phyloP scores from a whole-genome alignment of 441 rosid species.

The Aleurites moluccanus region DNA sequence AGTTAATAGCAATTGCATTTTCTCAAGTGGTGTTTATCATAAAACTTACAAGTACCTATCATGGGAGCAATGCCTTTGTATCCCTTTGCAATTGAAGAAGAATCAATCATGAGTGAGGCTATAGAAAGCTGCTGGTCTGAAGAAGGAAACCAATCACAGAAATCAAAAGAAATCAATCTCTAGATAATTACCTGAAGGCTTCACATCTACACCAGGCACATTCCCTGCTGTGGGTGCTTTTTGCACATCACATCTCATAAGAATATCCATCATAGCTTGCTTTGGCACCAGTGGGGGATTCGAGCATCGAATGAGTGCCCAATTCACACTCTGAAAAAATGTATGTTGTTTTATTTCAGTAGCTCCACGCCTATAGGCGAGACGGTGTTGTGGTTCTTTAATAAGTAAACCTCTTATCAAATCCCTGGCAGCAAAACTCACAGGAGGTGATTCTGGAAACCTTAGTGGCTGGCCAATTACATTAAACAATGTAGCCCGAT shows the following conservation, averaged over 20 bases:
- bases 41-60: constrained; percentile 14
- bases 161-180: constrained; percentile 87
- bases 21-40: constrained; percentile 18
- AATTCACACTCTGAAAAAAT: constrained; percentile 74
- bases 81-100: constrained; percentile 30
- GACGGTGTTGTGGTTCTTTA: constrained; percentile 81
- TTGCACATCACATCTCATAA: constrained; percentile 23
- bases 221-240: constrained; percentile 31
- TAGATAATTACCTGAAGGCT: constrained; percentile 81
- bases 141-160: constrained; percentile 20
- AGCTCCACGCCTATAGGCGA: constrained; percentile 88
- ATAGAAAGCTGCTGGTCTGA: constrained; percentile 9
- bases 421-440: constrained; percentile 88
- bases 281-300: constrained; percentile 83
- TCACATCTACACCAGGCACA: constrained; percentile 58
- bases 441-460: constrained; percentile 76
- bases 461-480: constrained; percentile 79
- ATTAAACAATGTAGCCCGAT: constrained; percentile 72
- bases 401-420: constrained; percentile 84
- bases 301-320: constrained; percentile 88
- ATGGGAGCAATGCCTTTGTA: constrained; percentile 22
- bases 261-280: constrained; percentile 39
- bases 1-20: constrained; percentile 27
- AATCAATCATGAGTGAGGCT: constrained; percentile 24
- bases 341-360: constrained; percentile 92